Percentiles rank a stretch among this genome's conserved stretches.
Conservation (phyloP, 305 asterid species). For the Coffea humblotiana region DNA sequence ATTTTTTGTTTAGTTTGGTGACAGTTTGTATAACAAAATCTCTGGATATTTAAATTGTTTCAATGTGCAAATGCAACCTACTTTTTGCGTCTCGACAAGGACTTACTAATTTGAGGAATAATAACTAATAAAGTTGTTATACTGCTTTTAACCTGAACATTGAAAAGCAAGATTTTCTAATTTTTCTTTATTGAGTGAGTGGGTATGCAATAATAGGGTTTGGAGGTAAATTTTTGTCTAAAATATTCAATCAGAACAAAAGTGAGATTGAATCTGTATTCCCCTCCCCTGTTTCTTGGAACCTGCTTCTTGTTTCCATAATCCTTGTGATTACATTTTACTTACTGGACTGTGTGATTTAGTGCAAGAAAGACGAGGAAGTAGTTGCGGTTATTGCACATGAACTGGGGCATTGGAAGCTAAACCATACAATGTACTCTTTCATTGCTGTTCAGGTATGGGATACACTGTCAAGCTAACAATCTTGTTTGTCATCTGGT, state of each 20-base stretch:
- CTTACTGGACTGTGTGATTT: constrained; percentile 27
- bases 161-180: background rate
- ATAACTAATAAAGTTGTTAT: background rate
- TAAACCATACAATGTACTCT: constrained; percentile 88
- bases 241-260: background rate
- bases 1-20: background rate
- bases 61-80: background rate
- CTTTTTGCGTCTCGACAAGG: background rate
- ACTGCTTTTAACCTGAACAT: background rate
- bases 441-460: constrained; percentile 92
- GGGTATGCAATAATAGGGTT: background rate
- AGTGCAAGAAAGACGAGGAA: constrained; percentile 96
- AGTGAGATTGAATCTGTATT: background rate
- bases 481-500: background rate
- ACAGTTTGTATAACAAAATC: background rate
- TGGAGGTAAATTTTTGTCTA: background rate
- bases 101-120: background rate
- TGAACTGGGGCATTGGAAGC: constrained; percentile 99
- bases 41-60: background rate
- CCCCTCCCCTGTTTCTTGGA: background rate
- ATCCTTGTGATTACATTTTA: constrained; percentile 2
- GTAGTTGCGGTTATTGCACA: constrained; percentile 98
- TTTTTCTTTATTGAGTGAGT: background rate
- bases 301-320: background rate
- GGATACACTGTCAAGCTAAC: constrained; percentile 14